Conservation (phyloP, 2,329 filamentous ascomycete species). For the Cladosporium sp. region DNA sequence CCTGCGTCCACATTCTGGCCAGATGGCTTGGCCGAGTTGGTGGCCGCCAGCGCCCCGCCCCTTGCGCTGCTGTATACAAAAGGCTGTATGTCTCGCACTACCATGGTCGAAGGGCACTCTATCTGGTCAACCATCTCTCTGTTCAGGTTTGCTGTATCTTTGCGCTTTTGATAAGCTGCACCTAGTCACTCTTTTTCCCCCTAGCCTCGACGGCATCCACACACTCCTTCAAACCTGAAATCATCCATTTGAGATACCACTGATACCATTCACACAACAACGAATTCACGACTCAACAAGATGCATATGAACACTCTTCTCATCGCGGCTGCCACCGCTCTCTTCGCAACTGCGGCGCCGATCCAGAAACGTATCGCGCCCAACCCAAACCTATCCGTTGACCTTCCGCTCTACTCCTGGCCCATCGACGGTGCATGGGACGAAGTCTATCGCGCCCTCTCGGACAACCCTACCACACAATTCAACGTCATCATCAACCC, state of each 20-base stretch:
- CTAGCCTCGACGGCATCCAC: slow-evolving; percentile 10
- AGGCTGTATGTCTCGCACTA: slow-evolving; percentile 2
- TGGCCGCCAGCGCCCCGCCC: background rate
- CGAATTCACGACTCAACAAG: background rate
- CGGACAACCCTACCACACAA: slow-evolving; percentile 22
- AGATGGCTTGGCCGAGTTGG: background rate
- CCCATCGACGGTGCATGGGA: slow-evolving; percentile 22
- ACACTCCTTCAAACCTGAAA: background rate
- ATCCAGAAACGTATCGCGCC: slow-evolving; percentile 9
- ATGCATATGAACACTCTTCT: slow-evolving; percentile 4
- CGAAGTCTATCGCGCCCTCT: slow-evolving; percentile 22
- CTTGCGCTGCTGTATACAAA: slow-evolving; percentile 10
- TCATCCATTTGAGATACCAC: background rate
- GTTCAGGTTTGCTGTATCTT: background rate
- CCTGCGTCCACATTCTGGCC: slow-evolving; percentile 3
- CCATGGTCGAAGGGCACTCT: background rate
- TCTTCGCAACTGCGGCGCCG: slow-evolving; percentile 4
- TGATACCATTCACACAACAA: background rate
- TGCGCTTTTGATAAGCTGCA: slow-evolving; percentile 13
- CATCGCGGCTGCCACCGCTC: background rate
- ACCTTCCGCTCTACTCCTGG: slow-evolving; percentile 30
- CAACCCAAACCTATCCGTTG: slow-evolving; percentile 11
- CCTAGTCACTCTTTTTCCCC: slow-evolving; percentile 4
- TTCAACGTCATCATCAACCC: slow-evolving; percentile 31
- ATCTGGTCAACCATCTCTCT: background rate